Evolutionary conservation across 2,329 filamentous ascomycete species (phyloP).

Genomic region (Paecilomyces fulvus): DNA sequence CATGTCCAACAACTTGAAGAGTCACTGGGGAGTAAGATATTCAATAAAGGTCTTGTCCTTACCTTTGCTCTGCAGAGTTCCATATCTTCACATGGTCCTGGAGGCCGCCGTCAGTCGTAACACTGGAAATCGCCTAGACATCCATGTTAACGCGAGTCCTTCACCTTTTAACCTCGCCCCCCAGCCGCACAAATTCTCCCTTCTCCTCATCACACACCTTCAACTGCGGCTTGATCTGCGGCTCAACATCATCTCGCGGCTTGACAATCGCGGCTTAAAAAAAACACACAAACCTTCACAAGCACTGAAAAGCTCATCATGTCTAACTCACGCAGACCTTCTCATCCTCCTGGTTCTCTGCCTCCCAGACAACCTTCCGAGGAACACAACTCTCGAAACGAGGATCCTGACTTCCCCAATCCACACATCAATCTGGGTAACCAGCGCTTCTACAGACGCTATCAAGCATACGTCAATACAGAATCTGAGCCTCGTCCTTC

Average conservation of each 20-base stretch:
- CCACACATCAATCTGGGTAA: background rate
- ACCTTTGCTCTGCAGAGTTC: background rate
- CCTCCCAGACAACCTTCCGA: background rate
- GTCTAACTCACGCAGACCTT: background rate
- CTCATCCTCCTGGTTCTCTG: background rate
- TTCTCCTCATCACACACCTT: background rate
- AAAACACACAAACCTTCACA: background rate
- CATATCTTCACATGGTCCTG: background rate
- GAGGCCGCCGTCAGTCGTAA: background rate
- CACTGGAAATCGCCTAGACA: background rate
- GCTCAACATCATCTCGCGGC: background rate
- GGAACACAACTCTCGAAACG: background rate
- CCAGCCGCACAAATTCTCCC: background rate
- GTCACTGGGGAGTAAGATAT: background rate
- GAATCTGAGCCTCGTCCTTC: background rate
- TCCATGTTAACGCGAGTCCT: background rate
- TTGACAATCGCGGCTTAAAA: background rate
- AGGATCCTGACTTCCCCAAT: background rate
- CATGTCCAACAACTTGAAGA: background rate
- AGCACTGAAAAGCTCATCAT: background rate
- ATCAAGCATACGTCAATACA: background rate
- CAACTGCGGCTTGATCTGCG: slow-evolving; percentile 1
- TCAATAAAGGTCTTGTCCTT: background rate
- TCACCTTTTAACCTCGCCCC: background rate
- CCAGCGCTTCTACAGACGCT: background rate